Evolutionary conservation across 192 early-diverging fungal genomes (phyloP).

Genomic region (Gorgonomyces haynaldii): DNA sequence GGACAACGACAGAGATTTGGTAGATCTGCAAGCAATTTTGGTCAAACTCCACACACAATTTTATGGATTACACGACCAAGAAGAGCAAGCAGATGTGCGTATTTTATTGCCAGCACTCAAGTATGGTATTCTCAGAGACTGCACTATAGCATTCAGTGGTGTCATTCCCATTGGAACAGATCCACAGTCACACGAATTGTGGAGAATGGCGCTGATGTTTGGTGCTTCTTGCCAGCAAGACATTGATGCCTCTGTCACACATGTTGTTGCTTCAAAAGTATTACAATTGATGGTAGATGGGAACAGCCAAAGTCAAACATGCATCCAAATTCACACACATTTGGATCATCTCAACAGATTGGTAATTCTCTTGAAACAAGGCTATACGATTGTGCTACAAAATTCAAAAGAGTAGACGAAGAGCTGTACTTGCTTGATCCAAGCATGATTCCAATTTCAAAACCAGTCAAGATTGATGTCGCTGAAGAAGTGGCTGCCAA

Average conservation of each 20-base stretch:
- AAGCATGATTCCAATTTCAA: slow-evolving; percentile 7
- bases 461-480: slow-evolving; percentile 18
- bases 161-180: slow-evolving; percentile 63
- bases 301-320: slow-evolving; percentile 64
- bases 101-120: slow-evolving; percentile 53
- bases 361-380: slow-evolving; percentile 30
- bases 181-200: slow-evolving; percentile 52
- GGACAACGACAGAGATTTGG: slow-evolving; percentile 33
- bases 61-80: slow-evolving; percentile 38
- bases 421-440: slow-evolving; percentile 42
- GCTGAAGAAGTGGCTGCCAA: slow-evolving; percentile 20
- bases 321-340: slow-evolving; percentile 38
- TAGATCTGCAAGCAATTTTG: slow-evolving; percentile 39
- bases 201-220: slow-evolving; percentile 68
- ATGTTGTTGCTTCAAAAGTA: slow-evolving; percentile 79
- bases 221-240: slow-evolving; percentile 67
- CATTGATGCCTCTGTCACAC: slow-evolving; percentile 57
- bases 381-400: slow-evolving; percentile 60
- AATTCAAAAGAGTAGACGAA: slow-evolving; percentile 65
- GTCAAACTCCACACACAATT: slow-evolving; percentile 54
- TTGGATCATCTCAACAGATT: slow-evolving; percentile 45
- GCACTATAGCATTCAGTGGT: slow-evolving; percentile 65
- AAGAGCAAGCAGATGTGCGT: slow-evolving; percentile 21
- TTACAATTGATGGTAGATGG: slow-evolving; percentile 24
- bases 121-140: slow-evolving; percentile 48